phyloP scores from a whole-genome alignment of 1,284 basidiomycete species.

The Athelia sp. region DNA sequence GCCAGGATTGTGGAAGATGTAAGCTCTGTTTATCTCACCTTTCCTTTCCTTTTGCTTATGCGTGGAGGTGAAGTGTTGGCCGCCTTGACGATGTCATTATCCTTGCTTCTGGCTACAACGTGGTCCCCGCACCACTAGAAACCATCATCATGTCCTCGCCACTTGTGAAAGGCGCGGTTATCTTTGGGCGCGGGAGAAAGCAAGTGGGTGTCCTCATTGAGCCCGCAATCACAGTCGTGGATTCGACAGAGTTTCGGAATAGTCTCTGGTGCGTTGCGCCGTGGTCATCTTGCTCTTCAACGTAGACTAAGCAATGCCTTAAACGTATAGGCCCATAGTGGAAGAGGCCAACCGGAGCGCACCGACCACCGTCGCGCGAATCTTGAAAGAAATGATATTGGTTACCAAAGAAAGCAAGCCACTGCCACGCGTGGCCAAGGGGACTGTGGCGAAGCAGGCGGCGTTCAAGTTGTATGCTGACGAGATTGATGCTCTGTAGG shows the following conservation, averaged over 20 bases:
- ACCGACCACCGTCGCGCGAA: conserved; percentile 32
- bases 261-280: conserved; percentile 28
- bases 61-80: conserved; percentile 8
- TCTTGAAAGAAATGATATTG: conserved; percentile 39
- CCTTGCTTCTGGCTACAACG: conserved; percentile 24
- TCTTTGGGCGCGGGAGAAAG: conserved; percentile 35
- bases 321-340: conserved; percentile 23
- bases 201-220: conserved; percentile 38
- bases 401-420: conserved; percentile 26
- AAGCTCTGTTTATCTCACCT: not conserved
- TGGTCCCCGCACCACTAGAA: conserved; percentile 27
- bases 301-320: not conserved
- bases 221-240: conserved; percentile 22
- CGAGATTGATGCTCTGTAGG: conserved; percentile 31
- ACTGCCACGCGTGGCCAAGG: conserved; percentile 30
- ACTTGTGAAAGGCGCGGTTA: conserved; percentile 23
- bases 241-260: conserved; percentile 28
- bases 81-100: conserved; percentile 20
- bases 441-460: conserved; percentile 31
- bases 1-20: conserved; percentile 12
- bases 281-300: not conserved
- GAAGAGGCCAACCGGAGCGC: conserved; percentile 34
- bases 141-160: conserved; percentile 16
- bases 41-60: not conserved
- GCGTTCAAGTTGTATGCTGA: conserved; percentile 24